Base-by-base conservation (phyloP, 2,329 filamentous ascomycete genomes). In the Claviceps spartinae region DNA sequence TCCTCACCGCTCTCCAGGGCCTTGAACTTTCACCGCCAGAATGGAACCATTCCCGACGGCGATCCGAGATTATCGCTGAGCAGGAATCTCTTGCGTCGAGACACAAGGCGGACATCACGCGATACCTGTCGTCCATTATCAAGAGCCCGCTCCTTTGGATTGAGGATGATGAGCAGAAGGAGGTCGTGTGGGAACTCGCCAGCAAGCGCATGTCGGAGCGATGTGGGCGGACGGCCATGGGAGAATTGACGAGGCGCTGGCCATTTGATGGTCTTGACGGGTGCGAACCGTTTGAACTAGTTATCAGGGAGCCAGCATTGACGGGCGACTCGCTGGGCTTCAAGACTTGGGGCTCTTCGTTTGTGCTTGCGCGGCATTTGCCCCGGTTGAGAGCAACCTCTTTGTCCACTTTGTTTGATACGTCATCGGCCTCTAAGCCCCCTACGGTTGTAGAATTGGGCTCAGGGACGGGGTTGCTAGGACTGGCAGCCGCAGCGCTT, bases 331-430 rank as follows among this genome's bases (percentile, higher is more conserved):
- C 87, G 54, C 74, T 97, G 18, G 93, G 93, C 1, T 76, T 94
- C 65, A 97, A 98, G 67, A 98, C 93, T 0, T 97, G 93, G 93
- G 88, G 86, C 0, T 91, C 89, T 0, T 91, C 89, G 0, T 94
- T 89, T 62, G 77, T 94, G 2, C 80, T 97, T 4, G 85, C 91
- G 0, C 84, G 80, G 58, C 81, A 86, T 24, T 76, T 97, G 26
- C 71, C 72, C 20, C 62, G 62, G 13, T 69, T 82, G 41, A 67
- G 62, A 7, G 66, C 64, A 44, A 71, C 66, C 14, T 67, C 70
- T 0, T 61, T 81, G 22, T 70, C 70, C 36, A 68, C 72, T 44
- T 58, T 78, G 7, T 67, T 81, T 16, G 62, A 66, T 41, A 61
- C 65, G 52, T 63, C 63, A 13, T 55, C 66, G 8, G 60, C 62